These are phyloP conservation scores for Chrysochromulina tobinii DNA, from an alignment of 78 protist genomes.

Conservation along the genomic window DNA sequence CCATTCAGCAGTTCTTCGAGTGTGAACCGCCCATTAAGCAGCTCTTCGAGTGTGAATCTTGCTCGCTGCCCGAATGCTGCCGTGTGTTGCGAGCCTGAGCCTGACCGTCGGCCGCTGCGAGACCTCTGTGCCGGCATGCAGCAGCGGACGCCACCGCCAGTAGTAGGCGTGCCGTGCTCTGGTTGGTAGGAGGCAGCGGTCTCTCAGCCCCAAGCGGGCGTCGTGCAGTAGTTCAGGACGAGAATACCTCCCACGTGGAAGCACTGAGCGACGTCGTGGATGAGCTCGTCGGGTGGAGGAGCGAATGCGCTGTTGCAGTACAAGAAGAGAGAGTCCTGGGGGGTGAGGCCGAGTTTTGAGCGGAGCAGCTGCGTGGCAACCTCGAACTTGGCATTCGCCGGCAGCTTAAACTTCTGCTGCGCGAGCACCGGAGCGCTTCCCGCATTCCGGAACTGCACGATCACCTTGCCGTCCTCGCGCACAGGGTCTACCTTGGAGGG, in stretches of 20 bases:
- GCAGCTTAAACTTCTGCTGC: not conserved
- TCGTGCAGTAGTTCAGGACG: not conserved
- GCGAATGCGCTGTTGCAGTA: not conserved
- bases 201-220: not conserved
- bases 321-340: not conserved
- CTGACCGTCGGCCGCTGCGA: no score
- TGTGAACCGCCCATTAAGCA: no score
- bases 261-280: not conserved
- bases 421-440: not conserved
- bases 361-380: not conserved
- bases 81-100: no score
- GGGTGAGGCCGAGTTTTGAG: not conserved
- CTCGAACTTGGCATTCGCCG: not conserved
- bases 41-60: no score
- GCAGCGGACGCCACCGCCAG: no score
- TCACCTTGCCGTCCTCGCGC: not conserved
- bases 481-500: no score
- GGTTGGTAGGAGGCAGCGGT: no score
- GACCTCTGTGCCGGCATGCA: no score
- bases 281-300: not conserved
- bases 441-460: not conserved
- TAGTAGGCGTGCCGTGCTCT: no score
- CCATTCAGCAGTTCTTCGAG: no score
- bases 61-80: no score
- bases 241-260: not conserved